phyloP scores from a whole-genome alignment of 371 early-diverging fungal genomes.

The Circinella umbellata region DNA sequence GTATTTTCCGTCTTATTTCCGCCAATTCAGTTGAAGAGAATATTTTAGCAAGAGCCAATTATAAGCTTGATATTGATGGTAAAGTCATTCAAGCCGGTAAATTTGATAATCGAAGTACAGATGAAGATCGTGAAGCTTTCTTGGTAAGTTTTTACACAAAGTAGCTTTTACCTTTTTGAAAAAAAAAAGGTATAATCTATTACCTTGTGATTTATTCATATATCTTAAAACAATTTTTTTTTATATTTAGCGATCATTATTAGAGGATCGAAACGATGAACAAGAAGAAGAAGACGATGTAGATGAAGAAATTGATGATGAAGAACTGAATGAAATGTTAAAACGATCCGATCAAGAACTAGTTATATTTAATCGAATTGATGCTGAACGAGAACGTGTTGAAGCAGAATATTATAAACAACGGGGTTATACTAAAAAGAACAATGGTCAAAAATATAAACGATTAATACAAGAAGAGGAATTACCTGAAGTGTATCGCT shows the following conservation, averaged over 20 bases:
- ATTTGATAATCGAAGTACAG: conserved; percentile 96
- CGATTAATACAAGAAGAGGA: conserved; percentile 82
- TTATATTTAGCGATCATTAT: conserved; percentile 59
- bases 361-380: conserved; percentile 72
- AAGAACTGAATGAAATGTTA: conserved; percentile 87
- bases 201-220: too few species aligned
- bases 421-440: conserved; percentile 20
- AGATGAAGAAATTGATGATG: conserved; percentile 77
- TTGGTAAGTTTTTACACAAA: conserved; percentile 38
- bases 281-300: conserved; percentile 62
- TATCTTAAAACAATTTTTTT: background rate
- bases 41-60: conserved; percentile 94
- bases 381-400: conserved; percentile 60
- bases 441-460: conserved; percentile 45
- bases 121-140: conserved; percentile 91
- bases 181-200: too few species aligned
- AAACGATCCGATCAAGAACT: conserved; percentile 81
- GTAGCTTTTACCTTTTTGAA: too few species aligned
- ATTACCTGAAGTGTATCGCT: conserved; percentile 78
- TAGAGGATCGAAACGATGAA: conserved; percentile 72
- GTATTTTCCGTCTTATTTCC: conserved; percentile 95
- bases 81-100: conserved; percentile 99
- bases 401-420: conserved; percentile 38
- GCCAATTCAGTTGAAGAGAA: conserved; percentile 96
- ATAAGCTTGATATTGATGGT: conserved; percentile 96